Evolutionary conservation across 139 green algal genomes (phyloP), one percentile per base, ranked within the genome.

Genomic region (Parachlorella kessleri): DNA sequence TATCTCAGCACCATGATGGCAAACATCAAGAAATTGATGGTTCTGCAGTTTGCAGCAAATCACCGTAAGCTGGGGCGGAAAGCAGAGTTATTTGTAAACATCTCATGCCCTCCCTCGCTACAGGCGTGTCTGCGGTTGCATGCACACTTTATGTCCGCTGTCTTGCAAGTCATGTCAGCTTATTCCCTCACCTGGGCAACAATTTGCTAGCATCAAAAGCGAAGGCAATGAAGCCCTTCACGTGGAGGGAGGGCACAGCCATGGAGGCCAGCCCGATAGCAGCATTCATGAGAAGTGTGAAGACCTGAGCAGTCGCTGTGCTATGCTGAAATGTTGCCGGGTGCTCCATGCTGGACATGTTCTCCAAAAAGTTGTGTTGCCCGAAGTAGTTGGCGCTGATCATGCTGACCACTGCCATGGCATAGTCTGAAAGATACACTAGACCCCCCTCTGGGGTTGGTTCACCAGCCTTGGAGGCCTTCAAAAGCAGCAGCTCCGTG

Each of bases 301-400:
- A 39, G 2, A 80, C 66, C 64, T 80, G 75, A 1, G 73, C 73
- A 36, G n/a, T 70, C 4, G 73, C 73, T 9, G 73, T 78, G 55
- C 73, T 78, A 55, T 78, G 73, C 75, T 80, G 75, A 33, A 80
- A 80, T 18, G 36, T 73, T 63, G 39, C 33, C n/a, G 75, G 64
- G 3, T 24, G 42, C 3, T 8, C 8, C 75, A 80, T 80, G 41
- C 55, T 26, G 3, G 30, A 66, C 64, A 80, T 80, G 2, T 80
- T 64, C 32, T 80, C 75, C 41, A 80, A 65, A 30, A 80, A 80
- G 0, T 32, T 35, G 24, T 80, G 75, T 33, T 80, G 75, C 0
- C 64, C 40, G 59, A 80, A 73, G 41, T 73, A 80, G 41, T 80
- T 80, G 21, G 75, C 75, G 1, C 30, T 53, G 1, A 80, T 73